Percentiles rank a stretch among this genome's conserved stretches.
Conservation (phyloP, 441 rosid species). For the Omphalea diandra region DNA sequence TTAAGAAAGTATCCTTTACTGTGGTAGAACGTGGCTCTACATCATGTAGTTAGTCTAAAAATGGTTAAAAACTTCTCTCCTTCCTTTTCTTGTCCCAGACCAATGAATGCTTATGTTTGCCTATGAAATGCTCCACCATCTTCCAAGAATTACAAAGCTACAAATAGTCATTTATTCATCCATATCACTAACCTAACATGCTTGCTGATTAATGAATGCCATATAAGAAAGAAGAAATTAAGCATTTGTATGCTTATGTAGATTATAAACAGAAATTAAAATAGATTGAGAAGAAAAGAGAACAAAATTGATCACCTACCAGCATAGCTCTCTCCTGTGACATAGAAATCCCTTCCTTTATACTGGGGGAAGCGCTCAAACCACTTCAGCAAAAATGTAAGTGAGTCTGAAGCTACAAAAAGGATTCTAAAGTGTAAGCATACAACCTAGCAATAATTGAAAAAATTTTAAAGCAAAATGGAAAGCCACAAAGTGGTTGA, state of each 20-base stretch:
- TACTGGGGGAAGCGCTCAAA: constrained; percentile 87
- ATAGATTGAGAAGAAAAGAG: background rate
- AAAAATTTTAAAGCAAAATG: constrained; percentile 10
- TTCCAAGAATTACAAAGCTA: background rate
- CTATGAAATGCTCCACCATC: background rate
- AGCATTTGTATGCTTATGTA: no score
- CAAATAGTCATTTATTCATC: background rate
- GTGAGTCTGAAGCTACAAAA: constrained; percentile 70
- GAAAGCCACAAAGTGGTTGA: constrained; percentile 22
- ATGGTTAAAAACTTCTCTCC: no score
- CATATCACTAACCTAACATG: background rate
- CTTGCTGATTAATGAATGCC: background rate
- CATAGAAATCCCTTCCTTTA: constrained; percentile 78
- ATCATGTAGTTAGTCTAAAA: background rate
- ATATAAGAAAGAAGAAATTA: background rate
- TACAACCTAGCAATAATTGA: constrained; percentile 18
- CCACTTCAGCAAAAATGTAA: constrained; percentile 77
- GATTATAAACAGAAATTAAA: background rate
- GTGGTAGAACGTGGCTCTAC: no score
- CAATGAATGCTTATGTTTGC: background rate
- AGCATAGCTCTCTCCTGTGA: constrained; percentile 88
- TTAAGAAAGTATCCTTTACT: no score
- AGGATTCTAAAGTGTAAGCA: constrained; percentile 15
- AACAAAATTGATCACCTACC: constrained; percentile 38
- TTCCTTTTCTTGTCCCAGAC: background rate